Evolutionary conservation across 2,329 filamentous ascomycete genomes (phyloP), one percentile per base, ranked within the genome.

Genomic region (Nemania sp.): DNA sequence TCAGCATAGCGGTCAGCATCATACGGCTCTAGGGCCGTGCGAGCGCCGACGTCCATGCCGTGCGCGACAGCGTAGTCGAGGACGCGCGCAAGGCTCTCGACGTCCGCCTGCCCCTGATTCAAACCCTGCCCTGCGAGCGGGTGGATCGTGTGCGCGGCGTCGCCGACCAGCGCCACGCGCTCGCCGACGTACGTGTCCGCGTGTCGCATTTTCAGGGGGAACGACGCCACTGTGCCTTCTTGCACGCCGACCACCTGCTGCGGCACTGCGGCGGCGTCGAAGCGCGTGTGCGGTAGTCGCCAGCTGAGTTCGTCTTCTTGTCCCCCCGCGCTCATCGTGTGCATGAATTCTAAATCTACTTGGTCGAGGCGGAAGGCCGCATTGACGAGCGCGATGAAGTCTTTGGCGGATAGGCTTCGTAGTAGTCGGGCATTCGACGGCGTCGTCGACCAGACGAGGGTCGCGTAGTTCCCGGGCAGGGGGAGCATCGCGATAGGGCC

Each of bases 101-200:
- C 89, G 68, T 99, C 94, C 15, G 85, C 91, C 59, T 97, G 87
- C 1, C 94, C 94, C 65, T 95, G 89, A 68, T 99, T 99, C 12
- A 99, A 79, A 1, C 94, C 94, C 72, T 97, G 94, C 1, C 94
- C 94, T 1, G 91, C 94, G 3, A 99, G 85, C 0, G 94, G 94
- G 70, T 99, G 94, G 61, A 96, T 86, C 1, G 92, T 96, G 70
- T 99, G 94, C 6, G 94, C 94, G 1, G 94, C 94, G 62, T 99
- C 94, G 56, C 94, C 94, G 30, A 99, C 84, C 1, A 99, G 82
- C 1, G 92, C 94, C 7, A 97, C 79, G n/a, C 94, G 87, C 66
- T 96, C 91, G 33, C 86, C 89, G 36, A 90, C 89, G 69, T 99
- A 99, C 1, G 90, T 91, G 66, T 95, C 90, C n/a, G 93, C 92